Base-by-base conservation (phyloP, 1,284 basidiomycete genomes). In the Cutaneotrichosporon dermatis region DNA sequence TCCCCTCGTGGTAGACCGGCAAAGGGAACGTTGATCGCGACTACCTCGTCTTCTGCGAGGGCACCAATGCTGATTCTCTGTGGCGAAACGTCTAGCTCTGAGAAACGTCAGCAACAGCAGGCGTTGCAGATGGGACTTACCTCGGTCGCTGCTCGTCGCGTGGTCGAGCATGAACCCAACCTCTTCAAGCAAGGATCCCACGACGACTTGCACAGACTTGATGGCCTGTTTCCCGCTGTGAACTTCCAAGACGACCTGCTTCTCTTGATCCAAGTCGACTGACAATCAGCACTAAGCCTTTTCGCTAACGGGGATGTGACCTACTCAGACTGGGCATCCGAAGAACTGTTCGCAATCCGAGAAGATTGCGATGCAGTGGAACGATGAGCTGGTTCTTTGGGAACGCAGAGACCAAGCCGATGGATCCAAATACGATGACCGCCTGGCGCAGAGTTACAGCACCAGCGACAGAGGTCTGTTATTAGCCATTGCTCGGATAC, bases 221-320 rank as follows among this genome's bases (percentile, higher is more conserved):
- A 72, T 57, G 5, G 50, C 50, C 5, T 55, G 50, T 25, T 56
- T 48, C 4, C 69, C 71, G 6, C 62, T 57, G 36, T 54, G 55
- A 2, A 76, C 60, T 9, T 71, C 68, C 4, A 75, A 60, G 1
- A 74, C 67, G 2, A 76, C 63, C 6, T 42, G 55, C 1, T 70
- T 57, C 34, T 73, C 71, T 16, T 66, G 64, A 45, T 76, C 71
- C 12, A 77, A 66, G 16, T 70, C 64, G 39, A 76, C 74, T 76
- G 49, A 7, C 4, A 25, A 25, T 25, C 25, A 25, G 25, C 25
- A 25, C 25, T 25, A 25, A 25, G 25, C 25, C 25, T 25, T 25
- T 37, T 6, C 11, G n/a, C 5, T 6, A 11, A 11, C 3, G 16
- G 5, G 25, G 25, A 25, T 25, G 25, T 25, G 25, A 25, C 72